These are phyloP conservation scores for Macadamia tetraphylla DNA, from an alignment of 164 flowering plant genomes.

Conservation along the genomic window DNA sequence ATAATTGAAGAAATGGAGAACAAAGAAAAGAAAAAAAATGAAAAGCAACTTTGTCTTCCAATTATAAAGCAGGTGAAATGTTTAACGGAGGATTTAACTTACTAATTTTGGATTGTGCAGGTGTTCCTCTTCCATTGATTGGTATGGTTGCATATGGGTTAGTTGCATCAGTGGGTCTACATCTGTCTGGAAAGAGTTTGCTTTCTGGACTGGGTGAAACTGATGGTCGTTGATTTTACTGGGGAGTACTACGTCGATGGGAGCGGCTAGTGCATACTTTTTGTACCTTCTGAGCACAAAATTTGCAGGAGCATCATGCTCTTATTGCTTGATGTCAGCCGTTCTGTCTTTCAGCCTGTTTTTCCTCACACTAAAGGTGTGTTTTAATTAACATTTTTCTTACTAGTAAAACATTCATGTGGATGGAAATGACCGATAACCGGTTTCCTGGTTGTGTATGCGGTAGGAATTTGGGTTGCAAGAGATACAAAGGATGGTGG, in stretches of 20 bases:
- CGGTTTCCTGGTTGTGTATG: constrained; percentile 7
- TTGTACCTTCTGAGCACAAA: constrained; percentile 67
- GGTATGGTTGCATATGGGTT: constrained; percentile 84
- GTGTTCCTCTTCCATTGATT: constrained; percentile 87
- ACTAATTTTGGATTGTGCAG: constrained; percentile 52
- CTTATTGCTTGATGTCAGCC: constrained; percentile 72
- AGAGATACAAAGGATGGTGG: constrained; percentile 48
- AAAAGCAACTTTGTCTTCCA: neutral
- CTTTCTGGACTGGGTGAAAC: constrained; percentile 47
- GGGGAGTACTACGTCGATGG: constrained; percentile 75
- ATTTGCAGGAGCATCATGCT: constrained; percentile 67
- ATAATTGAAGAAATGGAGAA: too few species aligned
- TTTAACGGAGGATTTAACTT: constrained; percentile 24
- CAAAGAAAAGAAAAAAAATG: too few species aligned
- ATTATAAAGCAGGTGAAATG: constrained; percentile 18
- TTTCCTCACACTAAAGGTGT: constrained; percentile 64
- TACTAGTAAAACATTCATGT: neutral
- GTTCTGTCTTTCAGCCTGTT: constrained; percentile 66
- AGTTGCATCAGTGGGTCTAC: constrained; percentile 53
- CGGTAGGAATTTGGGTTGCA: constrained; percentile 55
- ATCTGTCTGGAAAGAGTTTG: constrained; percentile 40
- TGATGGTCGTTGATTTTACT: constrained; percentile 59
- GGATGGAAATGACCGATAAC: neutral
- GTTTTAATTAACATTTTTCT: neutral
- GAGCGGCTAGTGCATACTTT: constrained; percentile 84